Evolutionary conservation across 345 rosid species (phyloP).

Genomic region (Melaleuca quinquenervia): DNA sequence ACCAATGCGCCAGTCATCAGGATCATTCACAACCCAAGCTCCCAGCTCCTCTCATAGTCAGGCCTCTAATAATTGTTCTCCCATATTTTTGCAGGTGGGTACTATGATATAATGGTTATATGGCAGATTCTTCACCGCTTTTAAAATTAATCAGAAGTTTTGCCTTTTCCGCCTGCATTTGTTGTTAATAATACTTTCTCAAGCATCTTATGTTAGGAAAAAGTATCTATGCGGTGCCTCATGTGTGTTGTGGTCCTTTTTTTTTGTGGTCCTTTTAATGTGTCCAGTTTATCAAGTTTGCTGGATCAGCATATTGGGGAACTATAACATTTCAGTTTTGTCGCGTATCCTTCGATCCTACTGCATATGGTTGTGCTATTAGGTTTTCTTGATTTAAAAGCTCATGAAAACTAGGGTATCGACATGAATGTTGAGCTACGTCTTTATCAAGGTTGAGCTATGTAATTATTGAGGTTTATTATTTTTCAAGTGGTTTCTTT

Average conservation of each 20-base stretch:
- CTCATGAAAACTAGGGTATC: not conserved
- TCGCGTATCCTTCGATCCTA: not conserved
- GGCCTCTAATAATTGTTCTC: slow-evolving; percentile 59
- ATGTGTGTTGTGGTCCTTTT: not conserved
- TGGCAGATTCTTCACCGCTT: not conserved
- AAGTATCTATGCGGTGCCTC: not conserved
- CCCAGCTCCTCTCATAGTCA: slow-evolving; percentile 68
- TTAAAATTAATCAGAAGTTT: not conserved
- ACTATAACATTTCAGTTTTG: not conserved
- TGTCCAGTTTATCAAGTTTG: not conserved
- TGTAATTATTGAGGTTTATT: not conserved
- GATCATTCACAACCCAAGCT: slow-evolving; percentile 49
- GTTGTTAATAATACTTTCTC: not conserved
- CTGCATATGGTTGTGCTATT: not conserved
- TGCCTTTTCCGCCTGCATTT: not conserved
- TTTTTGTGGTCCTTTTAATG: not conserved
- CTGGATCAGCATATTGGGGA: not conserved
- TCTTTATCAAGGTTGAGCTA: not conserved
- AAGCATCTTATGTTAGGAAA: not conserved
- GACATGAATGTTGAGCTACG: not conserved
- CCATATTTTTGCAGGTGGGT: slow-evolving; percentile 89
- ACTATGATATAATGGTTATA: not conserved
- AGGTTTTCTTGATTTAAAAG: not conserved
- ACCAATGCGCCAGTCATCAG: slow-evolving; percentile 62
- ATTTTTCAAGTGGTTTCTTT: not conserved